These are phyloP conservation scores for Fusarium papillatum DNA, from an alignment of 2,329 filamentous ascomycete species.

Conservation along the genomic window DNA sequence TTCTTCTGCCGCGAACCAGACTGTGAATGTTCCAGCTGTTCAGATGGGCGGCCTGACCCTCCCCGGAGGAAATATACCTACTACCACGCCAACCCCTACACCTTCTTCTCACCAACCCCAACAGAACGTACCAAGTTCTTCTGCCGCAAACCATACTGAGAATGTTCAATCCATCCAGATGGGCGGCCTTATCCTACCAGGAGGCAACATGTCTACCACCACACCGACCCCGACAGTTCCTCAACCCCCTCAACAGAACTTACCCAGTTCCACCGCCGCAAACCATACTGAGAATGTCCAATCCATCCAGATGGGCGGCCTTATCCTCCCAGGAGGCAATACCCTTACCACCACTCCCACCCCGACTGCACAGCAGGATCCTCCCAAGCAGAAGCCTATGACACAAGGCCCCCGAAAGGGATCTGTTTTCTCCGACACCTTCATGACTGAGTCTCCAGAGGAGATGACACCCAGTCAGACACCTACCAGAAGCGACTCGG, in stretches of 20 bases:
- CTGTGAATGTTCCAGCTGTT: background rate
- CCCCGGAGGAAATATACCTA: background rate
- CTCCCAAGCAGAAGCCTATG: background rate
- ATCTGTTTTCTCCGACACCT: background rate
- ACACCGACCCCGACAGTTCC: background rate
- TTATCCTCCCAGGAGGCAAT: slow-evolving; percentile 8
- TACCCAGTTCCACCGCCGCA: background rate
- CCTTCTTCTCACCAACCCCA: background rate
- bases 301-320: slow-evolving; percentile 9
- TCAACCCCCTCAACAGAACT: background rate
- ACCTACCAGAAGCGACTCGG: background rate
- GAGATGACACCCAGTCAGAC: background rate
- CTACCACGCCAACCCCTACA: background rate
- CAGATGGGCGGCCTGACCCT: background rate
- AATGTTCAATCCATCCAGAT: background rate
- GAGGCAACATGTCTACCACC: background rate
- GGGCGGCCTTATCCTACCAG: background rate
- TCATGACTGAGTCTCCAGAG: background rate
- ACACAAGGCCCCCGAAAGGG: background rate
- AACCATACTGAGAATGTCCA: background rate
- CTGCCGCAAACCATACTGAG: background rate
- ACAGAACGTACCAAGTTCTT: too few species aligned
- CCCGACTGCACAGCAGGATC: background rate
- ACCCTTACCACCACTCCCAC: background rate
- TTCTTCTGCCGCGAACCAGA: background rate